Evolutionary conservation across 441 rosid genomes (phyloP), one percentile per base, ranked within the genome.

Genomic region (Breynia disticha): DNA sequence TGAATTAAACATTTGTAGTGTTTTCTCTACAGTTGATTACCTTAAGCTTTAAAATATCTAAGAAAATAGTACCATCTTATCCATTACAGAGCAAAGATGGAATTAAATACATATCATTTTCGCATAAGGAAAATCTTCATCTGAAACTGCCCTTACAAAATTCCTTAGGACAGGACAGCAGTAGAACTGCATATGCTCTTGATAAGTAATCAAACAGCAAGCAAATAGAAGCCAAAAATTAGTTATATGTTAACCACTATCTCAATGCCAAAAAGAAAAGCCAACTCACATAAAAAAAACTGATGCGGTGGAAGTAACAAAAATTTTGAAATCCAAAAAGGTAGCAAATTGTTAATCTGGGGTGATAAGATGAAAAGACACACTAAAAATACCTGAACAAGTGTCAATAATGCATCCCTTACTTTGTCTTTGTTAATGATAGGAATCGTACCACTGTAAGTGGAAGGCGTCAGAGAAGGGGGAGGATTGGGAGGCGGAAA

Each of bases 401-500:
- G 86, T 67, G 60, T 63, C 14, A 81, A 18, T 62, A 84, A 79
- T 21, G 93, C 93, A 65, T 72, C 74, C 19, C 77, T 81, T 37
- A 84, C 75, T 73, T 73, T 76, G 39, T 84, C 88, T 65, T 73
- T 75, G 67, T 51, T 73, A 62, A 84, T 76, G 46, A 69, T 28
- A 61, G 73, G 66, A 52, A 59, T 45, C 21, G 56, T 32, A 18
- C 70, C 53, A 46, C 52, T 24, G 16, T 68, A 49, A 46, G 70
- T 22, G 21, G 75, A 61, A 28, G 86, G 86, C 44, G 84, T 72
- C 18, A 84, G 79, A 60, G 88, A 79, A 20, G 76, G 76, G 15
- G 91, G 84, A 57, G 87, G 86, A 50, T 63, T 61, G 18, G 88
- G 87, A 28, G 93, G 93, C 38, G 87, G 88, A 60, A 84, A 81